Base-by-base conservation (phyloP, 345 rosid species). In the Camelina laxa region DNA sequence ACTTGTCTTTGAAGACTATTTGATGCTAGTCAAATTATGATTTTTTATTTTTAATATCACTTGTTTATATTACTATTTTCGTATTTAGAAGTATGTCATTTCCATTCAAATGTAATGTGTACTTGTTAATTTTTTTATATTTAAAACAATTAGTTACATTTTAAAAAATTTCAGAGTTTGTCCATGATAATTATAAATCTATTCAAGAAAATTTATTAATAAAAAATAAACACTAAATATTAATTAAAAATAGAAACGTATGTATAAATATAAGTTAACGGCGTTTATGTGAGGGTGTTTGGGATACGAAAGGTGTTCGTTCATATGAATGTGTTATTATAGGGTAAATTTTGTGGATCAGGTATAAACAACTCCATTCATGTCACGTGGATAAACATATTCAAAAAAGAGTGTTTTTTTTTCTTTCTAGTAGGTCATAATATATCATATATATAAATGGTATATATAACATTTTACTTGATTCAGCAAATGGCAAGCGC, bases 1-100 rank as follows among this genome's bases (percentile, higher is more conserved):
- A 76, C 80, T 76, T 69, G 70, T 62, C 44, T 19, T 61, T 69
- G 80, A 76, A 76, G 80, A 76, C 65, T 62, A 69, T 60, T 76
- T 45, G 70, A 61, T 76, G 70, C 27, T 75, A 61, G 65, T 76
- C 70, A 76, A 76, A 69, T 61, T 61, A 76, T 69, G 75, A 4
- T 62, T 51, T 51, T 73, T 9, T 38, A 13, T 19, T 17, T n/a
- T 4, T 20, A 33, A 56, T 19, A 21, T 35, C 14, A 39, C 48
- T 41, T 45, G 38, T 47, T 17, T 9, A 36, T n/a, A n/a, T n/a
- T n/a, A n/a, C n/a, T n/a, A n/a, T n/a, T n/a, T n/a, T n/a, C n/a
- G n/a, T n/a, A n/a, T n/a, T n/a, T n/a, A n/a, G n/a, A n/a, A n/a
- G n/a, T n/a, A n/a, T n/a, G n/a, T n/a, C n/a, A n/a, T n/a, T n/a